These are phyloP conservation scores for Chlamydomonas urium DNA, from an alignment of 139 green algal genomes.

Conservation along the genomic window DNA sequence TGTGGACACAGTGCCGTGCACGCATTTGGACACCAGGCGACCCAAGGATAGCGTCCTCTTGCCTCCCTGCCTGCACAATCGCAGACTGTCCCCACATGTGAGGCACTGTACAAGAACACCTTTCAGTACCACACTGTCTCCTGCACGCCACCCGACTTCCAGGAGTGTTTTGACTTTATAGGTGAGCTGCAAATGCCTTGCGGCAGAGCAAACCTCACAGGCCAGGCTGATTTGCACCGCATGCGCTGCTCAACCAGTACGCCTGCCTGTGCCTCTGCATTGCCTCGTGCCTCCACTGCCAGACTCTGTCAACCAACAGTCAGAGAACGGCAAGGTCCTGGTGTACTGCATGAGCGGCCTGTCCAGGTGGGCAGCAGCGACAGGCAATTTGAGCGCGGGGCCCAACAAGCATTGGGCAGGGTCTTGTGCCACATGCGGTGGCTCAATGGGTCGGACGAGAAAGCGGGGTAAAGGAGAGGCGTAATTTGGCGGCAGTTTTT, in stretches of 20 bases:
- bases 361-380: slow-evolving; percentile 33
- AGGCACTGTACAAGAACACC: slow-evolving; percentile 84
- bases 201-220: too few relatives aligned
- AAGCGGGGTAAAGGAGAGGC: not conserved
- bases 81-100: slow-evolving; percentile 81
- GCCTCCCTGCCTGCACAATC: not conserved
- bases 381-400: not conserved
- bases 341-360: slow-evolving; percentile 75
- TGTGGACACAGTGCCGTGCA: too few relatives aligned
- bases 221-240: too few relatives aligned
- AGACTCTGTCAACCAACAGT: slow-evolving; percentile 7
- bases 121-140: slow-evolving; percentile 81
- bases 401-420: not conserved
- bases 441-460: too few relatives aligned
- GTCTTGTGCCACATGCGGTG: too few relatives aligned
- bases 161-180: slow-evolving; percentile 74
- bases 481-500: not conserved
- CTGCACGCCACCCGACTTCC: slow-evolving; percentile 49
- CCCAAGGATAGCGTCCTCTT: not conserved
- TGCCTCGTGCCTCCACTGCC: not conserved
- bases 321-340: slow-evolving; percentile 47
- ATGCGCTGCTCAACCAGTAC: not conserved
- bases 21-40: too few relatives aligned
- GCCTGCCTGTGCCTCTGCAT: not conserved
- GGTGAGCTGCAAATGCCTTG: slow-evolving; percentile 38